Base-by-base conservation (phyloP, 139 green algal species). In the Volvox reticuliferus region DNA sequence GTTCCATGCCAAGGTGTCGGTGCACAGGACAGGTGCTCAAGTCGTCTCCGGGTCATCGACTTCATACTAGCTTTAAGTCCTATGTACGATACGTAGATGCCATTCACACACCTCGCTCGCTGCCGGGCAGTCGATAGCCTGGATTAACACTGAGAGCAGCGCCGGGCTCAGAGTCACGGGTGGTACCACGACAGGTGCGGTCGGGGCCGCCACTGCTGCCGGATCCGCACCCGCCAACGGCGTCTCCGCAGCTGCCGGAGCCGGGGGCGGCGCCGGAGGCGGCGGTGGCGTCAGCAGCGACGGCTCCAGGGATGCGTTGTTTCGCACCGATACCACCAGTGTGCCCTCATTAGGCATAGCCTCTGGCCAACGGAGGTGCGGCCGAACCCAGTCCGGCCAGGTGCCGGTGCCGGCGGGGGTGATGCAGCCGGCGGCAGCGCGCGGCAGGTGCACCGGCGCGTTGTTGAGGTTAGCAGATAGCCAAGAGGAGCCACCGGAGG, bases 401-500 rank as follows among this genome's bases (percentile, higher is more conserved):
- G 16, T 24, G 37, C 78, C 78, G 37, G 26, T 65, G 28, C 36
- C 78, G 30, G 36, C 1, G 1, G 78, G 28, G 13, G 78, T 33
- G 35, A 84, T 44, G 78, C 78, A 68, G 78, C 78, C 78, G 22
- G 78, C 78, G 21, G 78, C 78, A 3, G 32, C 33, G 3, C 82
- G 82, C 13, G 82, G 82, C 85, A 89, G 28, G 69, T 82, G 85
- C 85, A 89, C 35, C 16, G 85, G 85, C 85, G 17, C 12, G 69
- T 75, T 75, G 85, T 89, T 35, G 28, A 89, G 85, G 37, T 75
- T 67, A 44, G 85, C 85, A 30, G 37, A 71, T 28, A 89, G n/a
- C 85, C 85, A 89, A 71, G 69, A 75, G 85, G 69, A 82, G 85
- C 85, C 85, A 71, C 69, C 69, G 12, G 69, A 82, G 85, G 85